Conservation (phyloP, 352 stramenopile species). For the Globisporangium splendens region DNA sequence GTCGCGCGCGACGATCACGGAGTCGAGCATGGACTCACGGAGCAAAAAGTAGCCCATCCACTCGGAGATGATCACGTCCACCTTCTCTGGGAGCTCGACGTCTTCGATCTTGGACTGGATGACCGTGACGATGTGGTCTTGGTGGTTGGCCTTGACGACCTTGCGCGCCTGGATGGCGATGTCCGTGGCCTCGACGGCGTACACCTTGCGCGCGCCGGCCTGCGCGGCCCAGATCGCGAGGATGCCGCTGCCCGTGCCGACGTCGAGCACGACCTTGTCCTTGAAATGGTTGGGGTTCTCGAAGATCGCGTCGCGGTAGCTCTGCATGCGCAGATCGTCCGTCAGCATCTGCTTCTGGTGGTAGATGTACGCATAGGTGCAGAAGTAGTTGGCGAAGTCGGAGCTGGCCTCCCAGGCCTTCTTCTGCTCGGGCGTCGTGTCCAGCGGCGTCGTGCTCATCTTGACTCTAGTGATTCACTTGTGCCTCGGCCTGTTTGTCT, state of each 20-base stretch:
- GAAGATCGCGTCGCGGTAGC: conserved; percentile 98
- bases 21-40: conserved; percentile 99
- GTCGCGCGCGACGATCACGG: conserved; percentile 94
- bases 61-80: conserved; percentile 99
- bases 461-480: neutral
- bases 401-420: conserved; percentile 80
- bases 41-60: conserved; percentile 99
- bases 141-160: conserved; percentile 95
- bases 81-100: conserved; percentile 95
- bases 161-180: conserved; percentile 96
- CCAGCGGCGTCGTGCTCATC: conserved; percentile 23
- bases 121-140: conserved; percentile 96
- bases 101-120: conserved; percentile 99
- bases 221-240: conserved; percentile 98
- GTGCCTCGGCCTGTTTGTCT: neutral
- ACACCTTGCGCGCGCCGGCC: conserved; percentile 97
- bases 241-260: conserved; percentile 98
- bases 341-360: conserved; percentile 99
- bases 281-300: conserved; percentile 97
- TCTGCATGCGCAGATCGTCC: conserved; percentile 98
- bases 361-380: conserved; percentile 89
- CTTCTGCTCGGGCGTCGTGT: conserved; percentile 76
- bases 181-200: conserved; percentile 96
- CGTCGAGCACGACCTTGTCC: conserved; percentile 99
- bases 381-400: conserved; percentile 91